These are phyloP conservation scores for Sphagnum contortum DNA, from an alignment of 225 moss, liverwort and hornwort species.

Conservation along the genomic window DNA sequence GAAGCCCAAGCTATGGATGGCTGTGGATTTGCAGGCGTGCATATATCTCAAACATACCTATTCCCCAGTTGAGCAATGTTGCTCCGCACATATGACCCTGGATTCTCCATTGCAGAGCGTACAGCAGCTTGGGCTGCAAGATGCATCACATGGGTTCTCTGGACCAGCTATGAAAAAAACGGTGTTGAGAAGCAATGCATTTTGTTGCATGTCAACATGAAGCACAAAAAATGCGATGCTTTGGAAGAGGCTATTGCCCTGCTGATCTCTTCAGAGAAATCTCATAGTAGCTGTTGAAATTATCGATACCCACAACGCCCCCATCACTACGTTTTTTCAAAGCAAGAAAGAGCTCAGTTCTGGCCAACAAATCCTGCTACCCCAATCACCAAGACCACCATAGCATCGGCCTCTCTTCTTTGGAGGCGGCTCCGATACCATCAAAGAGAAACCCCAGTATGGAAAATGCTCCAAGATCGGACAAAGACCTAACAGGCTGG, in stretches of 20 bases:
- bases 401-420: background rate
- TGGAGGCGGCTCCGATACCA: background rate
- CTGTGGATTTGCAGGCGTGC: constrained; percentile 9
- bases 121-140: constrained; percentile 5
- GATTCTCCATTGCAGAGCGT: constrained; percentile 4
- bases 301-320: constrained; percentile 1
- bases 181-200: background rate
- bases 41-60: constrained; percentile 22
- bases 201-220: background rate
- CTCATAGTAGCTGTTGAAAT: constrained; percentile 5
- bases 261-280: constrained; percentile 1
- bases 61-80: constrained; percentile 36
- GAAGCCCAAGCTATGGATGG: background rate
- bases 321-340: constrained; percentile 5
- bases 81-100: constrained; percentile 29
- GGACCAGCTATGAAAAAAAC: background rate
- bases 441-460: no score
- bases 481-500: no score
- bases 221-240: background rate
- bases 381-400: constrained; percentile 2
- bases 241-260: constrained; percentile 2
- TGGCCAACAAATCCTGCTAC: constrained; percentile 3
- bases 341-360: background rate
- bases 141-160: constrained; percentile 3
- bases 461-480: no score